Evolutionary conservation across 2,329 filamentous ascomycete species (phyloP).

Genomic region (Fusarium sp.): DNA sequence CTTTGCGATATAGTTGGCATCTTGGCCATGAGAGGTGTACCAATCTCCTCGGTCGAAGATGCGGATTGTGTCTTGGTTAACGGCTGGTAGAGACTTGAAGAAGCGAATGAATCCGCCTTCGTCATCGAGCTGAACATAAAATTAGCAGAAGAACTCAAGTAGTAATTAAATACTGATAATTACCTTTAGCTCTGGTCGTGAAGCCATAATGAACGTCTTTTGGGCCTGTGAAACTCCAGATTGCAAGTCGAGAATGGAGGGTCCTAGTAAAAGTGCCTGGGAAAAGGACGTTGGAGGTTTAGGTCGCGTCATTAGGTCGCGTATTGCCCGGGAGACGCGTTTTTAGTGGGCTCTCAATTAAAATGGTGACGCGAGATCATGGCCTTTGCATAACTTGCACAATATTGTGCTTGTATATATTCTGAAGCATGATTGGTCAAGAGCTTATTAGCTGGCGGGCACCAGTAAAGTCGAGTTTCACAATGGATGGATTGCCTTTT

Average conservation of each 20-base stretch:
- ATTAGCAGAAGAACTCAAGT: conserved; percentile 3
- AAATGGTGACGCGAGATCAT: conserved; percentile 42
- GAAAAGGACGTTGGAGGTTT: conserved; percentile 22
- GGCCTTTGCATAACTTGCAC: not conserved
- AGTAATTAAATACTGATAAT: not conserved
- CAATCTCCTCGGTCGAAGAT: conserved; percentile 95
- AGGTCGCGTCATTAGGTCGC: conserved; percentile 39
- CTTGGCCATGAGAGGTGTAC: conserved; percentile 91
- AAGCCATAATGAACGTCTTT: conserved; percentile 67
- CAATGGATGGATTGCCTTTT: not conserved
- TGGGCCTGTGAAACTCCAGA: conserved; percentile 15
- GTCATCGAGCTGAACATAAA: conserved; percentile 79
- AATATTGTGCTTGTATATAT: not conserved
- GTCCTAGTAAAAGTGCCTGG: conserved; percentile 14
- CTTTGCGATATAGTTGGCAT: conserved; percentile 85
- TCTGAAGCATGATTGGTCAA: not conserved
- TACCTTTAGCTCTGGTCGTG: conserved; percentile 78
- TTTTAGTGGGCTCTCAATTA: conserved; percentile 43
- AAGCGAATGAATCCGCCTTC: conserved; percentile 97
- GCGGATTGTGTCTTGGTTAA: conserved; percentile 80
- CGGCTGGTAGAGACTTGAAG: conserved; percentile 84
- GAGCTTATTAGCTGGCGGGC: not conserved
- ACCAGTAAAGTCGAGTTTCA: not conserved
- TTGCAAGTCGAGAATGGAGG: conserved; percentile 9
- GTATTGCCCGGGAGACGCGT: conserved; percentile 45